These are phyloP conservation scores for Westerdykella sp. DNA, from an alignment of 2,329 filamentous ascomycete genomes.

Conservation along the genomic window DNA sequence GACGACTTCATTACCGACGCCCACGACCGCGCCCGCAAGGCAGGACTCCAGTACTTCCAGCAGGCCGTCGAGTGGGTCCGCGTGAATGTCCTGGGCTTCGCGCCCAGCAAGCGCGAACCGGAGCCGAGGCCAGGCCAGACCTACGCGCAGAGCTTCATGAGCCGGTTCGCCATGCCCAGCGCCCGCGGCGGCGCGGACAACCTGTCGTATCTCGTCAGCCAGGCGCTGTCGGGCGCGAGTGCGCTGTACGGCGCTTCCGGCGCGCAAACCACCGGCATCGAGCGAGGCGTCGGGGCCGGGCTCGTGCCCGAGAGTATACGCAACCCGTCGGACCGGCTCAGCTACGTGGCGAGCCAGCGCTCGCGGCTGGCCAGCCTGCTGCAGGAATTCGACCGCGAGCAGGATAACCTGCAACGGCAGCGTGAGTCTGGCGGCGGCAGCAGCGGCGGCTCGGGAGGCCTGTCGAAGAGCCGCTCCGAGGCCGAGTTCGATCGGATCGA, in stretches of 20 bases:
- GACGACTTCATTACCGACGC: conserved; percentile 79
- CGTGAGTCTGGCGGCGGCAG: conserved; percentile 38
- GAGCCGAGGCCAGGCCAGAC: conserved; percentile 42
- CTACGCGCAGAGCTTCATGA: conserved; percentile 77
- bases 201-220: conserved; percentile 70
- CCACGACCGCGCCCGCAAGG: conserved; percentile 70
- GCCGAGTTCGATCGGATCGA: conserved; percentile 87
- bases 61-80: conserved; percentile 52
- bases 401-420: conserved; percentile 49
- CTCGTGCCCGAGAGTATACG: conserved; percentile 65
- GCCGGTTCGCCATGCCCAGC: conserved; percentile 76
- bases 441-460: conserved; percentile 37
- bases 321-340: conserved; percentile 60
- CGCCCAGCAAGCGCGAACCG: conserved; percentile 50
- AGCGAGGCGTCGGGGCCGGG: conserved; percentile 53
- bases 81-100: conserved; percentile 72
- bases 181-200: conserved; percentile 58
- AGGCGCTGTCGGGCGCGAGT: conserved; percentile 61
- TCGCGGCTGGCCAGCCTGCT: conserved; percentile 70
- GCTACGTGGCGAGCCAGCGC: conserved; percentile 71
- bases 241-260: conserved; percentile 36
- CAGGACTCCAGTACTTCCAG: conserved; percentile 58
- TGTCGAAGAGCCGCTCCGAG: conserved; percentile 80
- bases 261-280: conserved; percentile 39
- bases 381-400: conserved; percentile 73